phyloP scores from a whole-genome alignment of 805 yeast genomes.

The Yarrowia yakushimensis region DNA sequence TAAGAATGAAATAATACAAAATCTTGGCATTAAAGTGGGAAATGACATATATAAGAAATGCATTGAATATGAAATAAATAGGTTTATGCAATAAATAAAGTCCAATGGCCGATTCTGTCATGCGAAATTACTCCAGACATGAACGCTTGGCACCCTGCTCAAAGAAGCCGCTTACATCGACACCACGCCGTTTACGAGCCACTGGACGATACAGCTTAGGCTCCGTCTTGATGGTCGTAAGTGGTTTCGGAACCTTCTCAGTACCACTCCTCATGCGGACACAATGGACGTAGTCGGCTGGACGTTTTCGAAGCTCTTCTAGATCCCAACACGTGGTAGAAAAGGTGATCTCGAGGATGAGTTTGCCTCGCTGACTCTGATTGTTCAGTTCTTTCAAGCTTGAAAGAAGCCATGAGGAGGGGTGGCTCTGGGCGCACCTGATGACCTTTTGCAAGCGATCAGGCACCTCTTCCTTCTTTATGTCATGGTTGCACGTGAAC shows the following conservation, averaged over 20 bases:
- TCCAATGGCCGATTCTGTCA: no score
- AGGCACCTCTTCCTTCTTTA: neutral
- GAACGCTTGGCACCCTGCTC: neutral
- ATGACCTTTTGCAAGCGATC: neutral
- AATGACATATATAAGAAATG: neutral
- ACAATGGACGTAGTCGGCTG: conserved; percentile 9
- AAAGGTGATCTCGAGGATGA: conserved; percentile 7
- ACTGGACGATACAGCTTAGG: neutral
- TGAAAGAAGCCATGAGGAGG: conserved; percentile 15
- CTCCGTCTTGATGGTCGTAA: neutral
- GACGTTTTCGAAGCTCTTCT: neutral
- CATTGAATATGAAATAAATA: no score
- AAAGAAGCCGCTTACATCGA: neutral
- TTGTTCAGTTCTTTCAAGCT: neutral
- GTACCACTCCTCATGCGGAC: neutral
- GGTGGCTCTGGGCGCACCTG: neutral
- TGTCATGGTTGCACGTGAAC: neutral
- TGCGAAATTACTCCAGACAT: neutral
- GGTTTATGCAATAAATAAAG: neutral
- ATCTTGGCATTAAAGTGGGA: neutral
- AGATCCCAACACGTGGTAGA: neutral
- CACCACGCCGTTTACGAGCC: neutral
- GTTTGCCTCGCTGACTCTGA: neutral
- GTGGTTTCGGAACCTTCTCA: neutral
- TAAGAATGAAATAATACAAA: neutral